phyloP scores from a whole-genome alignment of 2,329 filamentous ascomycete species.

The Aschersonia sp. region DNA sequence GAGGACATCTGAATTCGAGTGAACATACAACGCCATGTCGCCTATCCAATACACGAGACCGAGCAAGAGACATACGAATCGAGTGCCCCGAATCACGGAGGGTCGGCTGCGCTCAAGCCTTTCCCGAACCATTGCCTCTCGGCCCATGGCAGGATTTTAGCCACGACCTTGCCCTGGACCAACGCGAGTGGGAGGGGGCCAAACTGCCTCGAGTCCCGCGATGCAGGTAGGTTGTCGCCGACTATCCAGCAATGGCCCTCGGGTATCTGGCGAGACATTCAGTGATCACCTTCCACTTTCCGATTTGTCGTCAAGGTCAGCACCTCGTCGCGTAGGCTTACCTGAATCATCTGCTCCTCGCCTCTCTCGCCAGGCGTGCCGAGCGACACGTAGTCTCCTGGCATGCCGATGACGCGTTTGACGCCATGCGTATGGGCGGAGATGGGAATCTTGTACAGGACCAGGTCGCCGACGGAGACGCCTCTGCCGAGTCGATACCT shows the following conservation, averaged over 20 bases:
- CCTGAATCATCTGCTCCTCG: constrained; percentile 48
- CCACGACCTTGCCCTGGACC: constrained; percentile 69
- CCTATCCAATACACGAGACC: no score
- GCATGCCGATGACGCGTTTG: constrained; percentile 68
- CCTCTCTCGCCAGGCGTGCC: constrained; percentile 39
- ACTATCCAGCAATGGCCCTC: constrained; percentile 83
- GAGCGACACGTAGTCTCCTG: constrained; percentile 59
- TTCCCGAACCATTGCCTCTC: constrained; percentile 36
- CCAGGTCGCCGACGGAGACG: constrained; percentile 64
- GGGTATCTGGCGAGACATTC: constrained; percentile 51
- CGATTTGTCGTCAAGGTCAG: neutral
- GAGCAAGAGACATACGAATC: no score
- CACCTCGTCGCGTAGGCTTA: constrained; percentile 13
- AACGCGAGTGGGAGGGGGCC: constrained; percentile 78
- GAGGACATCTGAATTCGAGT: no score
- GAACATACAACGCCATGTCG: no score
- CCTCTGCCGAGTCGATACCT: constrained; percentile 52
- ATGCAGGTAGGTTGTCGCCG: constrained; percentile 76
- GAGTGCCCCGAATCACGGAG: neutral
- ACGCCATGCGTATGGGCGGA: constrained; percentile 45
- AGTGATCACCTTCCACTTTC: neutral
- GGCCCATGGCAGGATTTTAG: constrained; percentile 37
- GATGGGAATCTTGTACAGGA: constrained; percentile 64
- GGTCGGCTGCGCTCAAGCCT: constrained; percentile 20
- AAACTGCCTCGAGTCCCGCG: constrained; percentile 73